Evolutionary conservation across 164 flowering plant species (phyloP), one percentile per base, ranked within the genome.

Genomic region (Paratinospora sagittata): DNA sequence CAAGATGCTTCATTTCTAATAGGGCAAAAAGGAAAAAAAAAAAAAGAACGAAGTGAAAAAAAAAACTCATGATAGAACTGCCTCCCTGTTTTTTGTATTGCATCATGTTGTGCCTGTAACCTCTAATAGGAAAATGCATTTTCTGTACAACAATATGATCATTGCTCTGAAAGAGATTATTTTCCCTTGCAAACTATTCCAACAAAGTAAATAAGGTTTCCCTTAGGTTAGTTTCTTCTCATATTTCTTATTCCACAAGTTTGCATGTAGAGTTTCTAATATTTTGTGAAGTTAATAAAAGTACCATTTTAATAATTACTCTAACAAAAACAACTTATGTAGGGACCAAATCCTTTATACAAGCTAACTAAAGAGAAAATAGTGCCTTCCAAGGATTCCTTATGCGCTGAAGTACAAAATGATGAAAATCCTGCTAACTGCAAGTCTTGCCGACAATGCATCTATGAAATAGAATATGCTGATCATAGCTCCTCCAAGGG

Each of bases 381-480:
- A 52, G 75, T 91, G 16, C 74, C 84, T 26, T 45, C 75, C 33
- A 83, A 75, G 77, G 90, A 91, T 69, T 72, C 82, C n/a, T 62
- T 87, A 70, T 91, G 94, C 64, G 26, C 26, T 65, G 91, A 87
- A 73, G 76, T 89, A 39, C 90, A 87, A 66, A 77, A 67, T 70
- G 77, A 73, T 71, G 82, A 78, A 9, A 74, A 70, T 55, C 33
- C 23, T 24, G 80, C 69, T 52, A 66, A 77, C 72, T 79, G 85
- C 74, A 84, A 77, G 36, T 72, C 86, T 63, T 86, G 89, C 78
- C 74, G 79, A 67, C 94, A 89, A 72, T 89, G 97, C 74, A 89
- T 86, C 80, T 91, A 91, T 73, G 89, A 88, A 83, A 87, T 91
- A 70, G 87, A 83, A 75, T 91, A 91, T 79, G 94, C 94, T 21